Evolutionary conservation across 805 yeast species (phyloP), one percentile per base, ranked within the genome.

Genomic region (Lachancea meyersii): DNA sequence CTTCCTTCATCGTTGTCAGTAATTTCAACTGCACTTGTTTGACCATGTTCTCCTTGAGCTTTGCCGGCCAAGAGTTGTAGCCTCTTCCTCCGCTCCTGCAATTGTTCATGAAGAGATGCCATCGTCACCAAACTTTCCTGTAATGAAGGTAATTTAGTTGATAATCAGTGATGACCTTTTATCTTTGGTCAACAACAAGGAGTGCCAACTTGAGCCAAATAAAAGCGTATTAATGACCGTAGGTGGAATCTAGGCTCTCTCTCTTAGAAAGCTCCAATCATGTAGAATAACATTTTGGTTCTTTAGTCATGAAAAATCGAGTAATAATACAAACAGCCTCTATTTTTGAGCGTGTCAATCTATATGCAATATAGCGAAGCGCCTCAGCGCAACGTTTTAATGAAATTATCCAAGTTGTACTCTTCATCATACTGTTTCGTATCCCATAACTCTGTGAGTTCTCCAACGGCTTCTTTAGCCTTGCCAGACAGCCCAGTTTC

Each of bases 341-440:
- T 38, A 30, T 38, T 14, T 27, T 17, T 36, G 27, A 17, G n/a
- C 8, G 22, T 31, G 14, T 17, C 8, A 31, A 30, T 38, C 28
- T 38, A 38, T 31, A 38, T 24, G 23, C 32, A 30, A 38, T 38
- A 35, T 35, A 38, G 21, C 21, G 20, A 16, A 38, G 35, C 35
- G 26, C 21, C 21, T 31, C 58, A 76, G 51, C 75, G 75, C 48
- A 86, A 73, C 21, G 84, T 82, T 68, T 85, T 85, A 65, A 93
- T 91, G 63, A 93, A 93, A 41, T 83, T 79, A 63, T 91, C 97
- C 65, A 93, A 76, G 57, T 93, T 86, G 64, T 93, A 93, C 69
- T 93, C 98, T 58, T 93, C 98, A 50, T 89, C 96, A 57, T 93
- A 93, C 64, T 93, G 97, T 26, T 85, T 74, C 55, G 86, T 93